phyloP scores from a whole-genome alignment of 768 basidiomycete species.

The Suillus americanus region DNA sequence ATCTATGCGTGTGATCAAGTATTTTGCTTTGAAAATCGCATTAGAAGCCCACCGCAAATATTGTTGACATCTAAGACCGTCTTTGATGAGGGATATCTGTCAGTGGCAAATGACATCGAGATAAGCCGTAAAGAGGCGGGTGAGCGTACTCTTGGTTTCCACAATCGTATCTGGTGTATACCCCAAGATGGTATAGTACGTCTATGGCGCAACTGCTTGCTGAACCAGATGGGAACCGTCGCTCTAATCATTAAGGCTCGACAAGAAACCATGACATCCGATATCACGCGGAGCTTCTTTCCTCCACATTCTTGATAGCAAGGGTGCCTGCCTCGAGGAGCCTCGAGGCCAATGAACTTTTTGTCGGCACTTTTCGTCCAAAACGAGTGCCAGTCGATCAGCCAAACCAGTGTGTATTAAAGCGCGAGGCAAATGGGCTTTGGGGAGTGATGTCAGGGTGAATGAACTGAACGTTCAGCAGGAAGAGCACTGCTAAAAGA shows the following conservation, averaged over 20 bases:
- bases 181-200: constrained; percentile 57
- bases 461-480: not conserved
- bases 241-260: constrained; percentile 21
- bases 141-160: constrained; percentile 25
- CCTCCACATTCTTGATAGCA: constrained; percentile 51
- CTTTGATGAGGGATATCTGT: not conserved
- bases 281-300: constrained; percentile 45
- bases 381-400: constrained; percentile 39
- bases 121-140: not conserved
- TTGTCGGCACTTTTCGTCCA: constrained; percentile 41
- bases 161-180: constrained; percentile 50
- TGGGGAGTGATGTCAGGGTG: not conserved
- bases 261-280: constrained; percentile 33
- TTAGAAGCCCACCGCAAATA: constrained; percentile 32
- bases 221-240: constrained; percentile 15
- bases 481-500: not conserved
- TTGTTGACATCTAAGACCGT: not conserved
- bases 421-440: not conserved
- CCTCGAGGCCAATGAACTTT: constrained; percentile 49
- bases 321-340: constrained; percentile 52
- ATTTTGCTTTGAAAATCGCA: constrained; percentile 34
- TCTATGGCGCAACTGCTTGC: constrained; percentile 53
- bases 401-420: not conserved
- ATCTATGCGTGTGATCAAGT: constrained; percentile 27
- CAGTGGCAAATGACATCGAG: not conserved